These are phyloP conservation scores for Solanum sejunctum DNA, from an alignment of 257 asterid genomes.

Conservation along the genomic window DNA sequence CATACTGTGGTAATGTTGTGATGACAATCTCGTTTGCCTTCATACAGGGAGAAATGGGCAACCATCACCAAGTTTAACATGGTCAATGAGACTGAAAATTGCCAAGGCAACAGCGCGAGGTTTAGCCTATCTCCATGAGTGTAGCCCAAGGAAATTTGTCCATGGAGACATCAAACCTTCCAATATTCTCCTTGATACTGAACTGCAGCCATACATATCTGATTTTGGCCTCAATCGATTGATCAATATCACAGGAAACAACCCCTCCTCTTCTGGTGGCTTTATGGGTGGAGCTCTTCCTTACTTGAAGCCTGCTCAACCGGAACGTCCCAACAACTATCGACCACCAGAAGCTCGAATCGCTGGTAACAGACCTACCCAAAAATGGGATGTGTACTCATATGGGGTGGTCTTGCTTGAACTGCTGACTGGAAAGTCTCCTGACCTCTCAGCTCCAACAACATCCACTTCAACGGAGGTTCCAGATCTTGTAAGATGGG, in stretches of 20 bases:
- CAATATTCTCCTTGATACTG: conserved; percentile 79
- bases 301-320: conserved; percentile 42
- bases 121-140: conserved; percentile 85
- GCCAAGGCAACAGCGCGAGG: conserved; percentile 74
- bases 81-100: conserved; percentile 62
- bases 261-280: conserved; percentile 79
- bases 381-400: conserved; percentile 93
- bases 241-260: conserved; percentile 80
- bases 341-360: conserved; percentile 75
- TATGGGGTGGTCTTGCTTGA: conserved; percentile 83
- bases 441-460: conserved; percentile 55
- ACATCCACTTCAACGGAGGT: conserved; percentile 57
- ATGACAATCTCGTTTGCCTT: not conserved
- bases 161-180: conserved; percentile 84
- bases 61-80: conserved; percentile 46
- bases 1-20: not conserved
- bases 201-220: conserved; percentile 56
- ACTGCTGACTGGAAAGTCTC: conserved; percentile 72
- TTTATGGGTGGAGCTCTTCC: conserved; percentile 85
- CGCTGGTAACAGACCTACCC: conserved; percentile 55
- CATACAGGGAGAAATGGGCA: conserved; percentile 57
- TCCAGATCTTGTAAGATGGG: conserved; percentile 76
- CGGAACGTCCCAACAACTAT: conserved; percentile 49
- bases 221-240: conserved; percentile 88
- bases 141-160: conserved; percentile 85